Evolutionary conservation across 345 rosid genomes (phyloP).

Genomic region (Cardamine occulta): DNA sequence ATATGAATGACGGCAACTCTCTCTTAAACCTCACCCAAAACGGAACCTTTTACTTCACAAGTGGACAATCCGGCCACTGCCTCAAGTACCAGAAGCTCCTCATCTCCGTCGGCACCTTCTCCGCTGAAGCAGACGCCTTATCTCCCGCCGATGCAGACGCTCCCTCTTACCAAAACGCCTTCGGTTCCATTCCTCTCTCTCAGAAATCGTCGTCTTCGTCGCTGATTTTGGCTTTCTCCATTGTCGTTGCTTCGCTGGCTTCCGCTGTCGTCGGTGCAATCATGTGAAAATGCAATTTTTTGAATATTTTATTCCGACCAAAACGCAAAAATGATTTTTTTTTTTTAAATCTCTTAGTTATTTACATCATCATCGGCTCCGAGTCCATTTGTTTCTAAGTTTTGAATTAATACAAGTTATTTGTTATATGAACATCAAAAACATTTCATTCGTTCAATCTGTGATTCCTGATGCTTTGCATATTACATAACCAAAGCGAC

Average conservation of each 20-base stretch:
- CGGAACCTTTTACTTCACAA: slow-evolving; percentile 80
- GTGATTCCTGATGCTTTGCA: slow-evolving; percentile 8
- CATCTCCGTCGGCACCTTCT: slow-evolving; percentile 63
- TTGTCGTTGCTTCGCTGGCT: slow-evolving; percentile 48
- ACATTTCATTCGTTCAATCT: slow-evolving; percentile 7
- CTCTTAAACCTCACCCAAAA: slow-evolving; percentile 75
- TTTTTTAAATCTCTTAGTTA: slow-evolving; percentile 17
- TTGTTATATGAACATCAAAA: neutral
- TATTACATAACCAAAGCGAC: neutral
- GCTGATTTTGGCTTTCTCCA: slow-evolving; percentile 41
- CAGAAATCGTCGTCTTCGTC: slow-evolving; percentile 49
- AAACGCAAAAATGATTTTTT: slow-evolving; percentile 9
- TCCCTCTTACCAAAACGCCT: slow-evolving; percentile 70
- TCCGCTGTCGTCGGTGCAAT: slow-evolving; percentile 44
- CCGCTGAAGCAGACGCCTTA: slow-evolving; percentile 52
- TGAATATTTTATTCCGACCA: neutral
- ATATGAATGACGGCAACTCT: slow-evolving; percentile 93
- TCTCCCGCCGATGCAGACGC: slow-evolving; percentile 67
- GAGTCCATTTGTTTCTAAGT: neutral
- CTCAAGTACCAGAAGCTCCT: slow-evolving; percentile 83
- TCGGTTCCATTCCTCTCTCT: slow-evolving; percentile 72
- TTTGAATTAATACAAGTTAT: neutral
- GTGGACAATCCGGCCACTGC: slow-evolving; percentile 79
- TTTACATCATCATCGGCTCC: neutral
- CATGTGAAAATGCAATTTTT: slow-evolving; percentile 46